Evolutionary conservation across 2,329 filamentous ascomycete species (phyloP).

Genomic region (Neonectria sp.): DNA sequence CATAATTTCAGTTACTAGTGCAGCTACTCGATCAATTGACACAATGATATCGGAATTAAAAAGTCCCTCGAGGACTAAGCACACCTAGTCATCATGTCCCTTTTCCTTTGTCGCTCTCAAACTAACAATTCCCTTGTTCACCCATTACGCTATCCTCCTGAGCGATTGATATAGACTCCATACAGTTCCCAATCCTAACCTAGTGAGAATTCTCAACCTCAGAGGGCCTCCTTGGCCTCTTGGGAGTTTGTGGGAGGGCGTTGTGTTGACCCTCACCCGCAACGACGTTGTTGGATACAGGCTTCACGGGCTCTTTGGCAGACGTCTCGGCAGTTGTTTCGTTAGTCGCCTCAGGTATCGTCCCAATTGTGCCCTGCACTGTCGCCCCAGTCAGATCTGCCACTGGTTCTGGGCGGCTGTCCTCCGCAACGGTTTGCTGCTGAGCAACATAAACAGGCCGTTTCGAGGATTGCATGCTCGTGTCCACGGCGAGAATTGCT

Average conservation of each 20-base stretch:
- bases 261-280: constrained; percentile 32
- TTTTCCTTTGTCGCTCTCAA: neutral
- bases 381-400: constrained; percentile 48
- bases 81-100: neutral
- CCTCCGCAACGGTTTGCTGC: constrained; percentile 52
- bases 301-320: constrained; percentile 16
- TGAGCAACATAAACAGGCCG: constrained; percentile 49
- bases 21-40: neutral
- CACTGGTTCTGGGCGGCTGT: constrained; percentile 16
- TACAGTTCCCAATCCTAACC: neutral
- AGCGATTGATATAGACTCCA: neutral
- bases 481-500: constrained; percentile 56
- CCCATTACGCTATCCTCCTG: neutral
- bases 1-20: neutral
- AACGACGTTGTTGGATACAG: constrained; percentile 26
- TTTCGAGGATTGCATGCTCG: constrained; percentile 51
- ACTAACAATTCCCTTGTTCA: neutral
- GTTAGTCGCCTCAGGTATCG: constrained; percentile 17
- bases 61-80: neutral
- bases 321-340: neutral
- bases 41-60: neutral
- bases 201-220: constrained; percentile 9
- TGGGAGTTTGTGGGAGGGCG: constrained; percentile 25
- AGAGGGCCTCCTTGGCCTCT: constrained; percentile 10
- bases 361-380: constrained; percentile 35